Evolutionary conservation across 176 grass and related monocot species (phyloP), one percentile per base, ranked within the genome.

Genomic region (Oryza meyeriana): DNA sequence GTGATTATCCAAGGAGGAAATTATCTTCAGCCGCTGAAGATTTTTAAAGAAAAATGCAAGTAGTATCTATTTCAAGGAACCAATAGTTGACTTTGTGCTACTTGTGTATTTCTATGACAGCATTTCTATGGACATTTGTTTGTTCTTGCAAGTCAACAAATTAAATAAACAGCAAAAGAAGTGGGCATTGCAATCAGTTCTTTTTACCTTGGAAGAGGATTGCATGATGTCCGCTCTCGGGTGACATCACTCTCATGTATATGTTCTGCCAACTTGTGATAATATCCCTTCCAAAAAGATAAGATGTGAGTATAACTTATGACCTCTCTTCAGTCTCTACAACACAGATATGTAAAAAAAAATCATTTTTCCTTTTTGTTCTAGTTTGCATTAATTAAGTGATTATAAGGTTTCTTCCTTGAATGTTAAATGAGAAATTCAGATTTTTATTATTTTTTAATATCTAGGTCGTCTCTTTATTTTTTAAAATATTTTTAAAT

Each of bases 101-200:
- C 50, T 57, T 75, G 41, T 62, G 34, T 6, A 12, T 71, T 78
- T 62, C 20, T 71, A 24, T 22, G 16, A 13, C 25, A n/a, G 7
- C 38, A 78, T 63, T 63, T n/a, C 17, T 42, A n/a, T 22, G 52
- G 26, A 42, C 12, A 58, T 76, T 40, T 8, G 47, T 8, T 59
- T 69, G 20, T 69, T 81, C 22, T 48, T 31, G 17, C 24, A 87
- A 39, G 85, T 70, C 85, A 81, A 45, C 13, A 45, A 33, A 24
- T 28, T 8, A 32, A 47, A 77, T 44, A 35, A 11, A 25, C 5
- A 71, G 31, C 65, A 42, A 11, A 55, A 74, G 12, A 12, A 7
- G 34, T 33, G 45, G 47, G 8, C 11, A 74, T 24, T 33, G 45
- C 29, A 24, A 57, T 74, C 72, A 6, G 29, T 57, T 69, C n/a